phyloP scores from a whole-genome alignment of 257 asterid genomes.

The Penstemon eatonii region DNA sequence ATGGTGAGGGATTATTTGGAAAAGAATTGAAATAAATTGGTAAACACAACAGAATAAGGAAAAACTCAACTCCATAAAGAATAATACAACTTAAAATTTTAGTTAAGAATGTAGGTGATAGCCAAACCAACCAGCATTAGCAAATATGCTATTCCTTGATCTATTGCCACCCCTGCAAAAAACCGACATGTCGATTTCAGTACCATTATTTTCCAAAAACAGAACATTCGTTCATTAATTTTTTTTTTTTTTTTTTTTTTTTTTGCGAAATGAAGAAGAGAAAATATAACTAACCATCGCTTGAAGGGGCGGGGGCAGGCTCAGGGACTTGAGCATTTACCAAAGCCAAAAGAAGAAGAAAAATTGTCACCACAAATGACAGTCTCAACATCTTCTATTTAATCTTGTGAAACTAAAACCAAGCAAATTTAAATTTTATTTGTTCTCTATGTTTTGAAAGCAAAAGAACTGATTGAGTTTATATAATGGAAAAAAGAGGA shows the following conservation, averaged over 20 bases:
- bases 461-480: not conserved
- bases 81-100: not conserved
- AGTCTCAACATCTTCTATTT: not conserved
- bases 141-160: constrained; percentile 23
- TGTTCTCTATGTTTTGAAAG: not conserved
- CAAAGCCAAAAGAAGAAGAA: not conserved
- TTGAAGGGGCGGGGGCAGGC: not conserved
- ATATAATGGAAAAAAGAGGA: not conserved
- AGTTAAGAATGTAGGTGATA: constrained; percentile 16
- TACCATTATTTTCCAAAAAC: no score
- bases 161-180: constrained; percentile 17
- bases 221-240: no score
- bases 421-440: not conserved
- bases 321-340: not conserved
- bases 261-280: not conserved
- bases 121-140: constrained; percentile 19
- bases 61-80: not conserved
- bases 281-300: not conserved
- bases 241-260: not conserved
- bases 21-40: no score
- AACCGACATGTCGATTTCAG: not conserved
- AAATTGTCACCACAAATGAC: not conserved
- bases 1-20: no score
- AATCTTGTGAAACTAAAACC: not conserved
- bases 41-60: not conserved